phyloP scores from a whole-genome alignment of 1,139 yeast species.

The Geotrichum australiense region DNA sequence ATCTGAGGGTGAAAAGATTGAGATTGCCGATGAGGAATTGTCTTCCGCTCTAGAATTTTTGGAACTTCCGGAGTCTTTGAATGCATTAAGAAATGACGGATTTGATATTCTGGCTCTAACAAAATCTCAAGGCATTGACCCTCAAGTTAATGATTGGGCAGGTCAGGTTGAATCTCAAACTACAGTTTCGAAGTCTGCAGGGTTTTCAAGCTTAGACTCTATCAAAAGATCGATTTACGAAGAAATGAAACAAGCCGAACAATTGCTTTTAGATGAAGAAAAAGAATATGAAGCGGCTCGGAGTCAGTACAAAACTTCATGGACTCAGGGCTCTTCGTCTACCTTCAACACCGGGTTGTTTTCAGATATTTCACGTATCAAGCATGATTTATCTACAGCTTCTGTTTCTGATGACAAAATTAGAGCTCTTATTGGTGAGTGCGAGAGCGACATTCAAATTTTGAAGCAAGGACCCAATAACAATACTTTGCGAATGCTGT shows the following conservation, averaged over 20 bases:
- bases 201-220: slow-evolving; percentile 20
- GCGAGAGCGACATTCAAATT: slow-evolving; percentile 34
- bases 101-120: slow-evolving; percentile 18
- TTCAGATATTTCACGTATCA: slow-evolving; percentile 51
- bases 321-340: slow-evolving; percentile 38
- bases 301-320: slow-evolving; percentile 33
- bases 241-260: slow-evolving; percentile 39
- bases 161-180: slow-evolving; percentile 24
- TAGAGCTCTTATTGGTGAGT: slow-evolving; percentile 38
- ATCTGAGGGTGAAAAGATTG: slow-evolving; percentile 65
- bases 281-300: slow-evolving; percentile 32
- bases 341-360: slow-evolving; percentile 34
- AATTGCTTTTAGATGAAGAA: slow-evolving; percentile 35
- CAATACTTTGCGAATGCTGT: slow-evolving; percentile 28
- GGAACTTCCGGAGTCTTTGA: slow-evolving; percentile 63
- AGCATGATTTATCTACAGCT: slow-evolving; percentile 63
- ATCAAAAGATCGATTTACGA: slow-evolving; percentile 21
- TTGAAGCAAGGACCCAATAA: slow-evolving; percentile 33
- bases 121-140: slow-evolving; percentile 21
- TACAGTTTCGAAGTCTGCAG: slow-evolving; percentile 13
- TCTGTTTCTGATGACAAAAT: slow-evolving; percentile 58
- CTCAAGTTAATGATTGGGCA: slow-evolving; percentile 34
- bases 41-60: slow-evolving; percentile 72
- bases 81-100: slow-evolving; percentile 35
- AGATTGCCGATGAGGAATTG: slow-evolving; percentile 73